Base-by-base conservation (phyloP, 495 filamentous ascomycete genomes). In the Tuber aestivum region DNA sequence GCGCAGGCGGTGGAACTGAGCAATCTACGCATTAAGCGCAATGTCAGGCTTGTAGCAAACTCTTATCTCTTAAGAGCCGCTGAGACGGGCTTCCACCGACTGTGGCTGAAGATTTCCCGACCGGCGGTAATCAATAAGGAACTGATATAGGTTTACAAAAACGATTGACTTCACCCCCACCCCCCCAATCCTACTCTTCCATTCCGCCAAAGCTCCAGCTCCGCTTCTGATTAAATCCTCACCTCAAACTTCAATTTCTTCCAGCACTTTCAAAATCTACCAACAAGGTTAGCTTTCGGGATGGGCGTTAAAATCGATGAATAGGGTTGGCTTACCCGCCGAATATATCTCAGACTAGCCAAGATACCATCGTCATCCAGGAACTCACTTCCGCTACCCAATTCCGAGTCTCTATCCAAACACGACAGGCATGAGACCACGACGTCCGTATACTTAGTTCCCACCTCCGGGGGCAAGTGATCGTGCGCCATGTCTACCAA, bases 401-500 rank as follows among this genome's bases (percentile, higher is more conserved):
- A 88, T 41, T 84, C 84, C 3, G 73, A 76, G 70, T 87, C 88
- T 3, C 77, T 45, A 75, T 91, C 87, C 42, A 91, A 77, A 72
- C 89, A 91, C 14, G 85, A 88, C 40, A 91, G 76, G 79, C 90
- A 91, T 27, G 78, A 84, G 20, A 86, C 75, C 4, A 89, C 87
- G 20, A 89, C 78, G 2, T 84, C 76, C 0, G 84, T 80, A 71
- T 90, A 91, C 76, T 75, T 84, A 23, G 81, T 72, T 23, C 89
- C 89, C 85, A 90, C 88, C 6, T 75, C 69, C 0, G 40, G 69
- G 10, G 88, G 87, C 9, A 90, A 81, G 23, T 76, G 27, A 0
- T 78, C 68, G 27, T 75, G 74, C 0, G 87, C 86, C 45, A 88
- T 77, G 48, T 69, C 32, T 0, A 89, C 74, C 2, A 90, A 78